Conservation (phyloP, 23 red algal species). For the Gracilaria domingensis region DNA sequence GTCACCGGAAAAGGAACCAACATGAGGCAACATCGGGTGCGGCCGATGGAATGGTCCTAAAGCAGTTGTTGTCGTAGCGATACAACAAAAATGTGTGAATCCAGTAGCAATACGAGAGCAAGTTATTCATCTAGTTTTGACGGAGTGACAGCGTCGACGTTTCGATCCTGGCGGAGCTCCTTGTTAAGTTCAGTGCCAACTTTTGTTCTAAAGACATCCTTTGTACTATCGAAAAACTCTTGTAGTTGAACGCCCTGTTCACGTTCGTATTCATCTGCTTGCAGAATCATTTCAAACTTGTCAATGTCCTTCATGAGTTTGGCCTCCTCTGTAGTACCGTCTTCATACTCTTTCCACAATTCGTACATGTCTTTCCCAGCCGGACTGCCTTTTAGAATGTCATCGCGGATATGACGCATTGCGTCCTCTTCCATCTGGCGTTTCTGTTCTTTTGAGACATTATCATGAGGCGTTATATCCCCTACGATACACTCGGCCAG, state of each 20-base stretch:
- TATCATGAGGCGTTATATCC: conserved; percentile 91
- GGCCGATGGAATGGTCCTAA: neutral
- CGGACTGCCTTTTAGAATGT: conserved; percentile 31
- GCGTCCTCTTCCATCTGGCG: conserved; percentile 74
- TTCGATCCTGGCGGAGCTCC: conserved; percentile 28
- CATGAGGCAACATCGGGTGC: neutral
- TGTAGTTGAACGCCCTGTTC: conserved; percentile 50
- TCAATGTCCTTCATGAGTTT: conserved; percentile 90
- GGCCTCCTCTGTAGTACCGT: conserved; percentile 64
- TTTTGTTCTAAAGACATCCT: conserved; percentile 39
- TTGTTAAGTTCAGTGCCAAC: conserved; percentile 16
- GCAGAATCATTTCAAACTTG: conserved; percentile 98
- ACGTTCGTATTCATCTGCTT: conserved; percentile 90
- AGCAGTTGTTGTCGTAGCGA: neutral
- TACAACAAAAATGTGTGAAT: neutral
- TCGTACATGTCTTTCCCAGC: conserved; percentile 71
- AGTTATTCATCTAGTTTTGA: neutral
- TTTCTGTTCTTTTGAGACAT: conserved; percentile 85
- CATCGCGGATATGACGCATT: conserved; percentile 83
- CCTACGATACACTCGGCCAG: conserved; percentile 90
- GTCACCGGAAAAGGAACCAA: neutral
- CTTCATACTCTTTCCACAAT: conserved; percentile 96
- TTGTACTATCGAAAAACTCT: conserved; percentile 78
- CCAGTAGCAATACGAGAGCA: neutral
- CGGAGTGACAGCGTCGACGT: neutral